Conservation (phyloP, 2,329 filamentous ascomycete genomes). For the Xylariales sp. region DNA sequence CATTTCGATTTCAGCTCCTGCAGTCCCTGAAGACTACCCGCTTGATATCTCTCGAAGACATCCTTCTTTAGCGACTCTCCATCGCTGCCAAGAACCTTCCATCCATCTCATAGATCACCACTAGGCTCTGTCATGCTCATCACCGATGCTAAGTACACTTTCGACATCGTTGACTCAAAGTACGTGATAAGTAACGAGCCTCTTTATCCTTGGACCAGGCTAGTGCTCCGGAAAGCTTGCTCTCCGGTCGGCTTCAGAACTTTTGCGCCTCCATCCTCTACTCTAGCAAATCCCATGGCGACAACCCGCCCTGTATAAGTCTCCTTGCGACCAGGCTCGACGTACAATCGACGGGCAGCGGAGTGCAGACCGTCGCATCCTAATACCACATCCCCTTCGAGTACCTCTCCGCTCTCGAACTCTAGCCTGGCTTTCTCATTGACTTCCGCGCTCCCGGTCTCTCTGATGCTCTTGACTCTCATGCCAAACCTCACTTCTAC, state of each 20-base stretch:
- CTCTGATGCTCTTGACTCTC: neutral
- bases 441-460: neutral
- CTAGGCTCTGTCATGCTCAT: neutral
- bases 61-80: neutral
- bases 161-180: neutral
- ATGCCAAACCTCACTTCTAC: neutral
- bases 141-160: neutral
- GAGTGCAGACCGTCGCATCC: neutral
- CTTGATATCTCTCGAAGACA: neutral
- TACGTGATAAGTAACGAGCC: neutral
- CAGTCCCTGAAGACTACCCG: neutral
- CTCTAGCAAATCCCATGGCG: neutral
- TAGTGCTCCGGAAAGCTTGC: neutral
- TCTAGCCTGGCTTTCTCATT: neutral
- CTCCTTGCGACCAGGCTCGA: neutral
- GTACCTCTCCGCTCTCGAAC: too few relatives aligned
- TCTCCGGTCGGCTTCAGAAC: neutral
- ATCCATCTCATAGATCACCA: neutral
- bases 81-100: neutral
- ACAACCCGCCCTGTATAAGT: neutral
- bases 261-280: neutral
- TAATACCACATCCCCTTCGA: neutral
- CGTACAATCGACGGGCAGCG: neutral
- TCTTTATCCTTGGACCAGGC: neutral
- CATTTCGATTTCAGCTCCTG: neutral